Evolutionary conservation across 345 rosid genomes (phyloP).

Genomic region (Boechera retrofracta): DNA sequence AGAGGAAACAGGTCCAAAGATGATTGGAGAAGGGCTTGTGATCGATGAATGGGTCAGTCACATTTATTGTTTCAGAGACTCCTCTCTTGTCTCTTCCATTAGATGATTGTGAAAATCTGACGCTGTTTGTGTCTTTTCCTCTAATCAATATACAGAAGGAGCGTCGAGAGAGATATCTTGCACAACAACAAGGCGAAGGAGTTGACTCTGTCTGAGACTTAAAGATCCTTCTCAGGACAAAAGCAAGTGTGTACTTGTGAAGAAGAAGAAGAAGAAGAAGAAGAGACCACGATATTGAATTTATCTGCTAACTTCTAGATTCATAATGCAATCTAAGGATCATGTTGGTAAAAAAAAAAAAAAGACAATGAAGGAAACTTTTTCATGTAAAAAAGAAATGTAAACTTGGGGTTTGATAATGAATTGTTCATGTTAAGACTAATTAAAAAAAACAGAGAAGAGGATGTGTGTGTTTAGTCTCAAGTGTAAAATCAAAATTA

Average conservation of each 20-base stretch:
- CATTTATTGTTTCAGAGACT: not conserved
- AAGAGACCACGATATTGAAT: conserved; percentile 39
- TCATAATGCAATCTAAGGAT: conserved; percentile 35
- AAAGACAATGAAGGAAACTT: conserved; percentile 17
- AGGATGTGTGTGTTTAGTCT: not conserved
- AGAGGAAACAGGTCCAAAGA: conserved; percentile 79
- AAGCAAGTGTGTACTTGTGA: conserved; percentile 20
- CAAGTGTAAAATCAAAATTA: not conserved
- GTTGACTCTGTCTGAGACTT: conserved; percentile 67
- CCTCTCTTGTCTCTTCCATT: not conserved
- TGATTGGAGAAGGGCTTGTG: conserved; percentile 98
- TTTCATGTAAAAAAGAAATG: conserved; percentile 37
- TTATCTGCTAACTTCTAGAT: conserved; percentile 40
- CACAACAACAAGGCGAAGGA: conserved; percentile 76
- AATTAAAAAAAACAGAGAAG: not conserved
- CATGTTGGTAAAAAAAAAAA: conserved; percentile 34
- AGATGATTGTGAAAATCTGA: not conserved
- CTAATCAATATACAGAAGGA: conserved; percentile 63
- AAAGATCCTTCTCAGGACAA: conserved; percentile 18
- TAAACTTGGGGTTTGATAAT: conserved; percentile 37
- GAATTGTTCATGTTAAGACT: conserved; percentile 37
- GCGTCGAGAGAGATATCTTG: conserved; percentile 94
- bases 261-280: conserved; percentile 35
- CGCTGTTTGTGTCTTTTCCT: not conserved
- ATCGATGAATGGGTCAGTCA: conserved; percentile 97